Conservation (phyloP, 1,139 yeast genomes). For the Nakaseomyces kungkrabaensis region DNA sequence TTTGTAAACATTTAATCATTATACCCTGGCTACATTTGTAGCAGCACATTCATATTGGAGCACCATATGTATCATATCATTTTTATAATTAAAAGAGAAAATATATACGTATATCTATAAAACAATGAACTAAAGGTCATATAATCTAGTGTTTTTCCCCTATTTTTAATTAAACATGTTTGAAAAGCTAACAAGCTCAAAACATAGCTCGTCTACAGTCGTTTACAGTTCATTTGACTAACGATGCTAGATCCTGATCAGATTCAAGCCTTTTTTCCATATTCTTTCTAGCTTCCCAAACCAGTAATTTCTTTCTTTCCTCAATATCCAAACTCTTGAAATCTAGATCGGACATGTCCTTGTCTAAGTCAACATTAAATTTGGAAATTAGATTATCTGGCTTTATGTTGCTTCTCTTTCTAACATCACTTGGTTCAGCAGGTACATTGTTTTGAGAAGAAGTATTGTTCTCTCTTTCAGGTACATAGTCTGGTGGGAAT, state of each 20-base stretch:
- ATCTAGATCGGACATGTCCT: conserved; percentile 13
- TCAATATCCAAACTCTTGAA: conserved; percentile 19
- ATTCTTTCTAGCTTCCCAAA: conserved; percentile 27
- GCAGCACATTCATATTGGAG: too few species aligned
- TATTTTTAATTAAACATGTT: too few species aligned
- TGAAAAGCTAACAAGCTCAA: too few species aligned
- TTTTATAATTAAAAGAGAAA: background rate
- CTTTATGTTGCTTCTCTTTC: conserved; percentile 24
- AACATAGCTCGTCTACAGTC: too few species aligned
- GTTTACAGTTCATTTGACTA: background rate
- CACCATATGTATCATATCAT: too few species aligned
- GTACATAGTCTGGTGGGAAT: conserved; percentile 40
- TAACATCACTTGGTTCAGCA: conserved; percentile 16
- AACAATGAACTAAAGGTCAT: background rate
- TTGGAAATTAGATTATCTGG: conserved; percentile 25
- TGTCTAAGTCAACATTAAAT: conserved; percentile 20
- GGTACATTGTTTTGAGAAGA: background rate
- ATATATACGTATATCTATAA: background rate
- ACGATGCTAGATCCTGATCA: conserved; percentile 13
- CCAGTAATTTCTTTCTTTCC: conserved; percentile 25
- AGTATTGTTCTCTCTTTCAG: conserved; percentile 2
- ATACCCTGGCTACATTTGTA: too few species aligned
- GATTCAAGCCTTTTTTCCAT: conserved; percentile 19
- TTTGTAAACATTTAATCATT: too few species aligned
- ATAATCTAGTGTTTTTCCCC: too few species aligned